These are phyloP conservation scores for Eucalyptus polyanthemos DNA, from an alignment of 345 rosid genomes.

Conservation along the genomic window DNA sequence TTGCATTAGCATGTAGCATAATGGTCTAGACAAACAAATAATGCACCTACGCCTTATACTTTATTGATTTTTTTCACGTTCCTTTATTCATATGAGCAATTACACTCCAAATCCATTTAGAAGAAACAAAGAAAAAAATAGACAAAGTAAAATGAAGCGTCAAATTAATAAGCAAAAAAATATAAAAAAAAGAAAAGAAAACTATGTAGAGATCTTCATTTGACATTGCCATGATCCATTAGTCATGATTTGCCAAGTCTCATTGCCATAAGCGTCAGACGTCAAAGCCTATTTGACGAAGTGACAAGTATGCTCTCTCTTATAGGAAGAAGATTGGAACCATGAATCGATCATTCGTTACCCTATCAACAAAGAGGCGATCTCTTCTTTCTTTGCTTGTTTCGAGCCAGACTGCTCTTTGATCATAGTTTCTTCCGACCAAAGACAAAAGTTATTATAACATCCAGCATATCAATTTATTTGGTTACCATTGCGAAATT, in stretches of 20 bases:
- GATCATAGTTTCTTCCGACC: background rate
- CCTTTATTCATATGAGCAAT: background rate
- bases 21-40: background rate
- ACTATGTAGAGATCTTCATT: too few species aligned
- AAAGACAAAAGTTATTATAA: background rate
- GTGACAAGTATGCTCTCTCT: too few species aligned
- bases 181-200: background rate
- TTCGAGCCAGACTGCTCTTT: background rate
- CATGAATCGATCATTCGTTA: background rate
- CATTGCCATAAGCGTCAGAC: too few species aligned
- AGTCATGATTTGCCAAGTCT: too few species aligned
- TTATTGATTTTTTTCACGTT: background rate
- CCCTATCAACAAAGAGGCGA: background rate
- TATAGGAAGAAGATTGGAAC: too few species aligned
- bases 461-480: background rate
- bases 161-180: background rate
- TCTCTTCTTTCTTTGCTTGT: background rate
- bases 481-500: fast-evolving
- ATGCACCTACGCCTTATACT: background rate
- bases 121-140: background rate
- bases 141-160: background rate
- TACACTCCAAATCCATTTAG: background rate
- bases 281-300: too few species aligned
- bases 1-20: background rate
- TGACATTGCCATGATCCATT: too few species aligned